Conservation (phyloP, 768 basidiomycete species). For the Russula sp. region DNA sequence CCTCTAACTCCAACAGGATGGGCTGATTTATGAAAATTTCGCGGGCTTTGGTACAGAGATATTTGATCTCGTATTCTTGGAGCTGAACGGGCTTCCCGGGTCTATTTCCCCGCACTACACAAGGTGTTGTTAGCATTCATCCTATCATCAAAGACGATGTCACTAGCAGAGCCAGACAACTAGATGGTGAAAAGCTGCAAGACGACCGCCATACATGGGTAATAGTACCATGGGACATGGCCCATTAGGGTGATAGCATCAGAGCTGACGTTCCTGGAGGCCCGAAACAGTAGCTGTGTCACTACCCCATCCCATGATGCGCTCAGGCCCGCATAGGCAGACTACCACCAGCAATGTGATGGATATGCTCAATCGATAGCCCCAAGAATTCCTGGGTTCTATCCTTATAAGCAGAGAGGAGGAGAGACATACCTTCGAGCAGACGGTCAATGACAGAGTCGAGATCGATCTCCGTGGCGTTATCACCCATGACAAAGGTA, state of each 20-base stretch:
- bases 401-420: not conserved
- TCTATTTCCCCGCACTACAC: constrained; percentile 90
- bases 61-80: constrained; percentile 99
- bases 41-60: constrained; percentile 95
- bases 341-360: constrained; percentile 1
- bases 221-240: not conserved
- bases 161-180: not conserved
- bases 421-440: constrained; percentile 76
- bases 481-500: constrained; percentile 55
- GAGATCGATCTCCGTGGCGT: constrained; percentile 91
- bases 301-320: not conserved
- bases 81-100: constrained; percentile 98
- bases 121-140: not conserved
- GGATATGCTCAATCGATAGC: not conserved
- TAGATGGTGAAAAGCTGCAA: not conserved
- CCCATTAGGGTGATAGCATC: not conserved
- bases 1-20: constrained; percentile 94
- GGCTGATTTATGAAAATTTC: constrained; percentile 99
- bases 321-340: not conserved
- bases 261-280: not conserved
- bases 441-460: constrained; percentile 99
- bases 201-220: not conserved
- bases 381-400: not conserved
- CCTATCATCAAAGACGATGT: not conserved
- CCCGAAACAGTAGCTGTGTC: not conserved